phyloP scores from a whole-genome alignment of 1,139 yeast genomes.

The Pichia sp. region DNA sequence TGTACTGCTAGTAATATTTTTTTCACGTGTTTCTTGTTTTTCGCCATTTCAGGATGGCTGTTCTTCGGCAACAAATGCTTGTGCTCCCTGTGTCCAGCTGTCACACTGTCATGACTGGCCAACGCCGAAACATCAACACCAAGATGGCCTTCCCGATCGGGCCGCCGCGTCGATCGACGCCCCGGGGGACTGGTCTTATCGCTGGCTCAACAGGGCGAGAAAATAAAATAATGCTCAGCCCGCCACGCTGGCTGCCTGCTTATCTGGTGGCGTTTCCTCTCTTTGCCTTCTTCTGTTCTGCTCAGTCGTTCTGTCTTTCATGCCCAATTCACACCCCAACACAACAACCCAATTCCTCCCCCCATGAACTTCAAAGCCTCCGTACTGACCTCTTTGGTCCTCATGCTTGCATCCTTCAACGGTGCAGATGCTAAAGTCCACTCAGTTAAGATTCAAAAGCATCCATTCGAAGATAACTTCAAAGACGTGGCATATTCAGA shows the following conservation, averaged over 20 bases:
- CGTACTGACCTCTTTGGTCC: constrained; percentile 44
- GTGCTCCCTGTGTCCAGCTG: too few species aligned
- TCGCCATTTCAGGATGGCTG: too few species aligned
- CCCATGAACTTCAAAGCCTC: constrained; percentile 35
- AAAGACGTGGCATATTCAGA: constrained; percentile 54
- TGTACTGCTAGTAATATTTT: too few species aligned
- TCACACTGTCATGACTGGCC: too few species aligned
- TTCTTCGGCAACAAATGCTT: too few species aligned
- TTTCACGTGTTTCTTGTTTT: too few species aligned
- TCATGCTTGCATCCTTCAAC: constrained; percentile 37
- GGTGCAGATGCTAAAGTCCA: constrained; percentile 55
- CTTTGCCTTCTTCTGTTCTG: neutral
- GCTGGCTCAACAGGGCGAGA: too few species aligned
- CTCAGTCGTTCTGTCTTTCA: neutral
- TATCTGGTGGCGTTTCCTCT: neutral
- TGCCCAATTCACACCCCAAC: neutral
- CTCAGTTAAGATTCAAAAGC: constrained; percentile 57
- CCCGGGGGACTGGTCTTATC: too few species aligned
- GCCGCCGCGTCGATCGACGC: neutral
- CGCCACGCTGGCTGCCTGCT: too few species aligned
- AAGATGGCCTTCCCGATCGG: too few species aligned
- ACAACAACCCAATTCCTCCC: neutral
- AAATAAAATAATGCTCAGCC: too few species aligned
- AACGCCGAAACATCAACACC: too few species aligned
- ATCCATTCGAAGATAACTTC: constrained; percentile 55